A percentile compares a stretch with the other conserved stretches of the same genome.
These are phyloP conservation scores for Viridothelium virens DNA, from an alignment of 495 filamentous ascomycete species.

Conservation along the genomic window DNA sequence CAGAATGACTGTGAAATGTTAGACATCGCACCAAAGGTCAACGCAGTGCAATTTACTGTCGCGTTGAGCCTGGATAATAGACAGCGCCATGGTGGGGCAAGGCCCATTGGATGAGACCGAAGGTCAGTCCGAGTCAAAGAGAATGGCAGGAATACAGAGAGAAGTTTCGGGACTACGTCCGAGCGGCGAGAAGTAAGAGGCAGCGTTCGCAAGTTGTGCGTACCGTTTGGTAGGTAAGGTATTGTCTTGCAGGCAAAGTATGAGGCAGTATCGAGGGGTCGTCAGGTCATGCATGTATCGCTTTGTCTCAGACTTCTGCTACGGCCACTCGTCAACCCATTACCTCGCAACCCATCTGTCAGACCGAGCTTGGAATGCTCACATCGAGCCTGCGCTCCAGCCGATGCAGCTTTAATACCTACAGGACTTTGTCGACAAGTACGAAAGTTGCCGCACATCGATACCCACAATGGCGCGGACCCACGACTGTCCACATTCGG, in stretches of 20 bases:
- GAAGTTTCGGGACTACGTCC: too few relatives aligned
- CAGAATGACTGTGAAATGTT: constrained; percentile 46
- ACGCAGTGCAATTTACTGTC: constrained; percentile 23
- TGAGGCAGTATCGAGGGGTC: constrained; percentile 2
- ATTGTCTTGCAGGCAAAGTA: not conserved
- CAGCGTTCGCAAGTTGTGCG: too few relatives aligned
- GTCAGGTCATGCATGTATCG: not conserved
- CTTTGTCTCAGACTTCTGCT: constrained; percentile 6
- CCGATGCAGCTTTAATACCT: not conserved
- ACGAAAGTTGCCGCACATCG: not conserved
- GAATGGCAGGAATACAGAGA: too few relatives aligned
- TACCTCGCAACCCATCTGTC: not conserved
- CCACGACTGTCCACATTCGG: too few relatives aligned
- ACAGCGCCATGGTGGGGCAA: constrained; percentile 32
- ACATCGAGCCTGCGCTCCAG: constrained; percentile 4
- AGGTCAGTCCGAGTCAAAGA: not conserved
- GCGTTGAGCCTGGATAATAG: constrained; percentile 37
- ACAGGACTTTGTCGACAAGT: not conserved
- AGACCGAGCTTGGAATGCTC: constrained; percentile 9
- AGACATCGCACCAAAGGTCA: not conserved
- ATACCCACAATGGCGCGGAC: not conserved
- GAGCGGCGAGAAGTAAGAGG: too few relatives aligned
- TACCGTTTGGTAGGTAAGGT: too few relatives aligned
- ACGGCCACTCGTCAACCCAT: not conserved
- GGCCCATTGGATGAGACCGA: not conserved